phyloP scores from a whole-genome alignment of 306 rosid genomes.

The Arachis hypogaea region DNA sequence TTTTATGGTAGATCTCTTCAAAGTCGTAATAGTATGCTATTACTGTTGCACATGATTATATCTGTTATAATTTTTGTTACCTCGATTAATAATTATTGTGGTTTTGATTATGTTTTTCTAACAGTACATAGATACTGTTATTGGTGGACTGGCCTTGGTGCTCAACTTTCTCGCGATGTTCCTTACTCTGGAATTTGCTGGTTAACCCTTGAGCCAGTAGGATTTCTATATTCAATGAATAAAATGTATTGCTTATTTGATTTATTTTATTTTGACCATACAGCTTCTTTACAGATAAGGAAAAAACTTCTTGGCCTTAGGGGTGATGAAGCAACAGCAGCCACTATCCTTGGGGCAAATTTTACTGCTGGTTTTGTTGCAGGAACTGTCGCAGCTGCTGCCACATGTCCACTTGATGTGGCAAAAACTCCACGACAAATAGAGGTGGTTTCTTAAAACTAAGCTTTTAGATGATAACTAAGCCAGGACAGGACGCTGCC shows the following conservation, averaged over 20 bases:
- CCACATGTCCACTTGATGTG: conserved; percentile 94
- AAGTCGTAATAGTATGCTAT: neutral
- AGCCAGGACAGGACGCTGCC: too few relatives aligned
- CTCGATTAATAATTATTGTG: neutral
- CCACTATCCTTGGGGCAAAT: conserved; percentile 72
- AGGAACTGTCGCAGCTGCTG: conserved; percentile 89
- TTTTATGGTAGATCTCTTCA: conserved; percentile 8
- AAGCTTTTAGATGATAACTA: conserved; percentile 25
- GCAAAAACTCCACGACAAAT: conserved; percentile 90
- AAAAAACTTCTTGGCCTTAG: conserved; percentile 59
- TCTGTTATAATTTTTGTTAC: conserved; percentile 28
- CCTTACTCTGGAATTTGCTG: conserved; percentile 98
- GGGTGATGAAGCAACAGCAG: conserved; percentile 66
- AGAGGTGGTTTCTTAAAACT: conserved; percentile 63
- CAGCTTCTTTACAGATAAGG: conserved; percentile 59
- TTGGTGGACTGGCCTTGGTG: conserved; percentile 99
- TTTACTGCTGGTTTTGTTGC: conserved; percentile 87
- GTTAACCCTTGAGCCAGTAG: conserved; percentile 94
- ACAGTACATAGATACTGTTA: conserved; percentile 69
- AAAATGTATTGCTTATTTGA: conserved; percentile 7
- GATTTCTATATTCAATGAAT: conserved; percentile 30
- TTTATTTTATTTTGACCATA: conserved; percentile 32
- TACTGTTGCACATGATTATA: conserved; percentile 21
- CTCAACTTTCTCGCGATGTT: conserved; percentile 91
- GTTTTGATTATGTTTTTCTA: neutral